Base-by-base conservation (phyloP, 192 early-diverging fungal genomes). In the Coemansia sp. region DNA sequence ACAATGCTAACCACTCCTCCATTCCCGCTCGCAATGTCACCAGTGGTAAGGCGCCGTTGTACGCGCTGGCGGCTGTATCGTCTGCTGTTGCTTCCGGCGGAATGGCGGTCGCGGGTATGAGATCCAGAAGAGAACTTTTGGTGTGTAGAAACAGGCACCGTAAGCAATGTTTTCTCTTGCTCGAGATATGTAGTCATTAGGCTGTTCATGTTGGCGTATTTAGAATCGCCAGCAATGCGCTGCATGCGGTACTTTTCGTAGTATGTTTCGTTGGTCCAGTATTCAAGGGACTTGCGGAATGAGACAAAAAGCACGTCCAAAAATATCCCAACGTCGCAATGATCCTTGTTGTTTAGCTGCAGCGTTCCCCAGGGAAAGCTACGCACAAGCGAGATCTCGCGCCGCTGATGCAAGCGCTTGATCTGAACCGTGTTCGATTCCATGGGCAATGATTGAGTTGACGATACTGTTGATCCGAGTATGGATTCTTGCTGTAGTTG, bases 281-380 rank as follows among this genome's bases (percentile, higher is more conserved):
- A 89, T 61, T 89, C 90, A 61, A 99, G 87, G 69, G 95, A 94
- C 66, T 92, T 89, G 76, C 97, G 86, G 83, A 95, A 96, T 9
- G 94, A 96, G 59, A 87, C 76, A 61, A 92, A 83, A 10, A 93
- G 65, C 73, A 92, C 84, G 79, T 96, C 90, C 48, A 94, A 81
- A 22, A 97, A 85, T 42, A 93, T 85, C 22, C 92, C 87, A 84
- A 99, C 95, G 61, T 96, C 93, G 83, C 92, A 95, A 77, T 98
- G 97, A 0, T 87, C 84, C 68, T 89, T 87, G 72, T 98, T 92
- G 65, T 92, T 95, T 42, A 98, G 90, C 84, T 98, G 93, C 75
- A 98, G 87, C 2, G 89, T 81, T 61, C 95, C 95, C 90, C 92
- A 97, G 44, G 91, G 88, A 63, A 94, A 95, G 50, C 87, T 76